phyloP scores from a whole-genome alignment of 257 asterid species.

The Nicotiana benthamiana region DNA sequence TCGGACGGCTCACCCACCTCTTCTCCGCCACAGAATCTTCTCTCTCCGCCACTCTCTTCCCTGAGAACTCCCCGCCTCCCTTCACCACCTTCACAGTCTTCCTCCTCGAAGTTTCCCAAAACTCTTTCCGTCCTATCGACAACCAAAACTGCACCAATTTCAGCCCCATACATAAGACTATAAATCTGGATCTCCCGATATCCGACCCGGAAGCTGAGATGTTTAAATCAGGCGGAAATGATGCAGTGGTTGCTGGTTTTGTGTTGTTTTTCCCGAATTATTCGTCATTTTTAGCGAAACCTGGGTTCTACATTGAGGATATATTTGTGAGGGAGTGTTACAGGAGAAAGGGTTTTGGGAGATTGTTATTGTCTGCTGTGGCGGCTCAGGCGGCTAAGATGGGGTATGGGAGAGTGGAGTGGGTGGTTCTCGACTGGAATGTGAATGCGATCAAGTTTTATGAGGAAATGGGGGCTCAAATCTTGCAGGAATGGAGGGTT shows the following conservation, averaged over 20 bases:
- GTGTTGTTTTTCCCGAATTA: slow-evolving; percentile 81
- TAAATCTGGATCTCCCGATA: slow-evolving; percentile 55
- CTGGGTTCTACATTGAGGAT: slow-evolving; percentile 79
- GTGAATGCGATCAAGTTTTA: slow-evolving; percentile 57
- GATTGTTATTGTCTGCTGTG: slow-evolving; percentile 57
- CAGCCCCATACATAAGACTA: slow-evolving; percentile 21
- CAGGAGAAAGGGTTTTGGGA: slow-evolving; percentile 78
- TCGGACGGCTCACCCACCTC: slow-evolving; percentile 31
- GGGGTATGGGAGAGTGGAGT: slow-evolving; percentile 85
- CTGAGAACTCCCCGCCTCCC: slow-evolving; percentile 18
- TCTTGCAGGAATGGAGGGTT: slow-evolving; percentile 72
- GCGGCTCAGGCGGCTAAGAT: slow-evolving; percentile 83
- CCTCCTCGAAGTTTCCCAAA: slow-evolving; percentile 35
- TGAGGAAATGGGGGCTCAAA: slow-evolving; percentile 77
- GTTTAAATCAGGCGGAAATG: slow-evolving; percentile 35
- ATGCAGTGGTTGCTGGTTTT: slow-evolving; percentile 48
- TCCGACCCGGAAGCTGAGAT: slow-evolving; percentile 46
- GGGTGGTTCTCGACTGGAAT: slow-evolving; percentile 94
- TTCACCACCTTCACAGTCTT: slow-evolving; percentile 40
- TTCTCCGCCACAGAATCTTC: slow-evolving; percentile 35
- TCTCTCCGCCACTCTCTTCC: slow-evolving; percentile 39
- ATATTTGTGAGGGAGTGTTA: slow-evolving; percentile 77
- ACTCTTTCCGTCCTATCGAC: slow-evolving; percentile 17
- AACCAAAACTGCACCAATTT: neutral
- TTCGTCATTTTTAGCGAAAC: slow-evolving; percentile 69